These are phyloP conservation scores for Suillus clintonianus DNA, from an alignment of 768 basidiomycete species.

Conservation along the genomic window DNA sequence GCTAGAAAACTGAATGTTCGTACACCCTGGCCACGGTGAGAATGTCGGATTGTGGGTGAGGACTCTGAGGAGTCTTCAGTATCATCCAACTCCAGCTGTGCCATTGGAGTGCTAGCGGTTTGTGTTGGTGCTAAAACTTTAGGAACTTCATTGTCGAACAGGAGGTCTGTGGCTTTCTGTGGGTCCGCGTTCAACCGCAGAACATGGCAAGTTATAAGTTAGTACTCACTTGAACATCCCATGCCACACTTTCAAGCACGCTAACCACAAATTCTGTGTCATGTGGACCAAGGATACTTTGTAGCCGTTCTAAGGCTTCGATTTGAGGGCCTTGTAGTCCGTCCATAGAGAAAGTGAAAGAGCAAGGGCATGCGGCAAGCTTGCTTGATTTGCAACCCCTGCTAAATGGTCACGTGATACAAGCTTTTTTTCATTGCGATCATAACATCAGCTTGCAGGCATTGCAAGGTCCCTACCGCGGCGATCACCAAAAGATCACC, in stretches of 20 bases:
- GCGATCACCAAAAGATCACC: background rate
- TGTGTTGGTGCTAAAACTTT: background rate
- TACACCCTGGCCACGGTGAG: slow-evolving; percentile 18
- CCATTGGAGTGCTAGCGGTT: slow-evolving; percentile 19
- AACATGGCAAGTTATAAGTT: background rate
- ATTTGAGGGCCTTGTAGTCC: slow-evolving; percentile 11
- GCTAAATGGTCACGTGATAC: background rate
- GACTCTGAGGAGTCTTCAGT: slow-evolving; percentile 42
- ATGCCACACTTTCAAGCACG: slow-evolving; percentile 62
- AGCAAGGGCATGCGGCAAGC: background rate
- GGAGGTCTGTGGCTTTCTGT: slow-evolving; percentile 10
- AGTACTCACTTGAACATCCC: slow-evolving; percentile 68
- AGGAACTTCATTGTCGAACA: background rate
- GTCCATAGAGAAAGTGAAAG: slow-evolving; percentile 13
- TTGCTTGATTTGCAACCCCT: background rate
- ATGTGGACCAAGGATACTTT: slow-evolving; percentile 24
- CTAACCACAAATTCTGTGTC: slow-evolving; percentile 64
- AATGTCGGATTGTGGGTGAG: slow-evolving; percentile 12
- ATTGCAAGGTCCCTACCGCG: background rate
- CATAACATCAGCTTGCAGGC: background rate
- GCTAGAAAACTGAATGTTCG: slow-evolving; percentile 12
- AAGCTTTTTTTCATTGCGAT: background rate
- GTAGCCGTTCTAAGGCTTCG: slow-evolving; percentile 16
- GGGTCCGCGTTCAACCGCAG: background rate
- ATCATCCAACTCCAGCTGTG: slow-evolving; percentile 56